Conservation (phyloP, 176 grass and related monocot genomes). For the Ensete ventricosum region DNA sequence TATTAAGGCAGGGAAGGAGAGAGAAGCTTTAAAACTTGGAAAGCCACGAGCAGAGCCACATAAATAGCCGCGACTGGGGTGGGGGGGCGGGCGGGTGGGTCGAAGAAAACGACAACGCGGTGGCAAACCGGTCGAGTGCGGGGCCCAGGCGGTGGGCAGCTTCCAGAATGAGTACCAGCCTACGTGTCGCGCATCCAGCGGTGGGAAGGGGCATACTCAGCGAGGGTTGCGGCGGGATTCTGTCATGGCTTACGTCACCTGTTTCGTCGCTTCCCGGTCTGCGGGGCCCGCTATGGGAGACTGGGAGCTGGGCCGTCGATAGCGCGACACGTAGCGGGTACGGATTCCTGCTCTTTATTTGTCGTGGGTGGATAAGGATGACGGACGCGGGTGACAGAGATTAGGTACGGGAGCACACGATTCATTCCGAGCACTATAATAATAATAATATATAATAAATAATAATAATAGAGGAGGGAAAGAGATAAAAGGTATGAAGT, state of each 20-base stretch:
- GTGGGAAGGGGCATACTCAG: background rate
- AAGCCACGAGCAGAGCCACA: background rate
- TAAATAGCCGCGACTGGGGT: background rate
- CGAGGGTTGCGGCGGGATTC: conserved; percentile 10
- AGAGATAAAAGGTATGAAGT: background rate
- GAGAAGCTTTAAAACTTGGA: conserved; percentile 10
- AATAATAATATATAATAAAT: background rate
- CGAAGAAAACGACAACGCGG: background rate
- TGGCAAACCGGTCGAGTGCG: background rate
- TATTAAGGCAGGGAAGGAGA: background rate
- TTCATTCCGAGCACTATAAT: background rate
- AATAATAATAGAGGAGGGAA: background rate
- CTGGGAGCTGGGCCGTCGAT: background rate
- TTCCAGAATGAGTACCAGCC: background rate
- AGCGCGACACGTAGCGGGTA: background rate
- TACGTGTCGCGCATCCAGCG: background rate
- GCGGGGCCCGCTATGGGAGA: background rate
- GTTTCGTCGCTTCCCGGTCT: background rate
- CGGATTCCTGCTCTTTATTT: too few relatives aligned
- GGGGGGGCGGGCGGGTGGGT: background rate
- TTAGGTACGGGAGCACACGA: background rate
- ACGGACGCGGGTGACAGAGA: background rate
- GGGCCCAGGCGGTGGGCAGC: background rate
- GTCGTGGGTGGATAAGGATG: background rate
- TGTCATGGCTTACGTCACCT: conserved; percentile 11